Evolutionary conservation across 106 monocot genomes (phyloP).

Genomic region (Alisma plantagoaquatica): DNA sequence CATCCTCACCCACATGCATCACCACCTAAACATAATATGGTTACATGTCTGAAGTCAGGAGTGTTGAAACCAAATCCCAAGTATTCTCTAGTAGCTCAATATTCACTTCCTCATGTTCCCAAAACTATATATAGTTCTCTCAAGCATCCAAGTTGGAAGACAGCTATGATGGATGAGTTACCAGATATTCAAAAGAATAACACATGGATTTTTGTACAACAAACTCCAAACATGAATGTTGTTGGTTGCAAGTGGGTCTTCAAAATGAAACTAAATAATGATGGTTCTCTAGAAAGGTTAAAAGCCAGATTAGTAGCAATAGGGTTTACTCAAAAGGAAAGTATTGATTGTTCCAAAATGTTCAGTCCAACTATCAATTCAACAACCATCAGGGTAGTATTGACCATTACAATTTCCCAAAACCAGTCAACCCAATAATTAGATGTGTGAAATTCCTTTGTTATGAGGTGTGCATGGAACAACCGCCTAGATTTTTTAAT

Average conservation of each 20-base stretch:
- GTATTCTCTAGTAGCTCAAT: no score
- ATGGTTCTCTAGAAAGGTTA: background rate
- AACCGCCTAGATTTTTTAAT: background rate
- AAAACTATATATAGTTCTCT: no score
- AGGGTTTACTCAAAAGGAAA: background rate
- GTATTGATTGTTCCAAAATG: background rate
- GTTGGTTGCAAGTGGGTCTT: conserved; percentile 2
- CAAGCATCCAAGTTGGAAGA: no score
- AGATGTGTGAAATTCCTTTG: background rate
- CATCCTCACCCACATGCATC: no score
- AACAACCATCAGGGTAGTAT: background rate
- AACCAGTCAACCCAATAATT: background rate
- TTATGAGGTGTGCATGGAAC: background rate
- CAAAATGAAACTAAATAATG: background rate
- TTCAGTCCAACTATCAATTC: background rate
- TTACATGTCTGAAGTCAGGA: no score
- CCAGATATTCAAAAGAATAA: background rate
- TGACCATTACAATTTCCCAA: background rate
- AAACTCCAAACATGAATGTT: background rate
- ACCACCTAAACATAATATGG: no score
- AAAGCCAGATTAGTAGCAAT: background rate
- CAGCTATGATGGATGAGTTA: background rate
- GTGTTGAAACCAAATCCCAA: no score
- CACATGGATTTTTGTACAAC: background rate
- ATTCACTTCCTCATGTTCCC: no score